A percentile compares a stretch with the other conserved stretches of the same genome.
These are phyloP conservation scores for Candida buenavistaensis DNA, from an alignment of 1,139 yeast species.

Conservation along the genomic window DNA sequence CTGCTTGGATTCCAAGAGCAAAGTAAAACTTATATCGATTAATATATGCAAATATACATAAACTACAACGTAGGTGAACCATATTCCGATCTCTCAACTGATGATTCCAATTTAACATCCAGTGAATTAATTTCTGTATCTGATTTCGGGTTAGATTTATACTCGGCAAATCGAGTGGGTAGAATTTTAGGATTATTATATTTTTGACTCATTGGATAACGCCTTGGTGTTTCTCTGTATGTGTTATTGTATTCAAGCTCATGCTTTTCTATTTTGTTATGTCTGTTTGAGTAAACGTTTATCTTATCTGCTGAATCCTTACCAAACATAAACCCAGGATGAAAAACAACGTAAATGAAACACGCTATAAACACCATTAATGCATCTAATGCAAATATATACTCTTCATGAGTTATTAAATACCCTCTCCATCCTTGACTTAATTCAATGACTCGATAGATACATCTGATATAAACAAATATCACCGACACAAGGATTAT, in stretches of 20 bases:
- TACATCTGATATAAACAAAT: constrained; percentile 65
- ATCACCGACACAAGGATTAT: constrained; percentile 53
- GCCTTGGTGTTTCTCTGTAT: too few species aligned
- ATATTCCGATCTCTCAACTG: too few species aligned
- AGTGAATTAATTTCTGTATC: too few species aligned
- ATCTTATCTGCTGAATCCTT: too few species aligned
- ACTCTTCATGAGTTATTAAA: constrained; percentile 67
- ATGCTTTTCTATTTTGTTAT: too few species aligned
- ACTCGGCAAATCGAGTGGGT: constrained; percentile 8
- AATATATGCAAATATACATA: too few species aligned
- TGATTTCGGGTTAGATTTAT: background rate
- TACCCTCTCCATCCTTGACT: constrained; percentile 74
- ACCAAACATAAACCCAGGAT: constrained; percentile 62
- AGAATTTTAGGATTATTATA: constrained; percentile 11
- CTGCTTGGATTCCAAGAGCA: constrained; percentile 43
- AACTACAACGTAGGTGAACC: too few species aligned
- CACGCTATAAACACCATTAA: constrained; percentile 54
- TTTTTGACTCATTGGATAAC: constrained; percentile 8
- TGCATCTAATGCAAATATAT: constrained; percentile 73
- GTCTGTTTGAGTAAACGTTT: background rate
- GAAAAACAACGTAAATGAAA: constrained; percentile 47
- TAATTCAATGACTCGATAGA: constrained; percentile 76
- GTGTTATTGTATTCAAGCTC: too few species aligned
- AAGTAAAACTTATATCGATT: too few species aligned
- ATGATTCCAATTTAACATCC: too few species aligned